These are phyloP conservation scores for Mychonastes homosphaera DNA, from an alignment of 139 green algal species.

Conservation along the genomic window DNA sequence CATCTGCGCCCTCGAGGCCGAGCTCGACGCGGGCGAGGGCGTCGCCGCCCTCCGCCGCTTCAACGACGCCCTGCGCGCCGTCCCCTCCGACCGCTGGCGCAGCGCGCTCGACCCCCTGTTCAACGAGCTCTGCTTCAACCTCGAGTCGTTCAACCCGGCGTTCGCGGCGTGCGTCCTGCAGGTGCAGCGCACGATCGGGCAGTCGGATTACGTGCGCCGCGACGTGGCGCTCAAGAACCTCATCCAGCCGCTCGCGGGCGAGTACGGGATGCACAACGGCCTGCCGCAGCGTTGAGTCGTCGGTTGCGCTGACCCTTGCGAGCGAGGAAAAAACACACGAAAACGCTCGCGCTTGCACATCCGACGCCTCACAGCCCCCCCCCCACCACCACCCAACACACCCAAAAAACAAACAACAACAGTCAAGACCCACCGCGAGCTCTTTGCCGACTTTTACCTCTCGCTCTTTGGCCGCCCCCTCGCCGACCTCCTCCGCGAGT, in stretches of 20 bases:
- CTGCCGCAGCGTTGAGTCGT: constrained; percentile 55
- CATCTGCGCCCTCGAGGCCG: constrained; percentile 51
- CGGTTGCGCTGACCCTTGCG: neutral
- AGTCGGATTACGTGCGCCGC: constrained; percentile 65
- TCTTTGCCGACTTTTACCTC: constrained; percentile 78
- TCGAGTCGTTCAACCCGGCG: constrained; percentile 91
- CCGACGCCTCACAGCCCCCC: neutral
- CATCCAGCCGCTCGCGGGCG: constrained; percentile 84
- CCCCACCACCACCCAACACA: neutral
- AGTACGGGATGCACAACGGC: constrained; percentile 89
- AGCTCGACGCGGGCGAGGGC: constrained; percentile 58
- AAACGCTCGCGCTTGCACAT: too few species aligned
- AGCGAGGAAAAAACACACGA: neutral
- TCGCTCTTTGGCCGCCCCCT: constrained; percentile 59
- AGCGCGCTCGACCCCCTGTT: constrained; percentile 68
- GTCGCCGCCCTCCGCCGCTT: constrained; percentile 69
- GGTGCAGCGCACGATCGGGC: constrained; percentile 69
- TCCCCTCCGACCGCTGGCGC: constrained; percentile 62
- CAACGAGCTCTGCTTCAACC: constrained; percentile 81
- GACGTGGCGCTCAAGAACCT: constrained; percentile 77
- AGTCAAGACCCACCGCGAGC: constrained; percentile 64
- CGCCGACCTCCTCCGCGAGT: constrained; percentile 39
- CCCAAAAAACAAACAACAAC: neutral
- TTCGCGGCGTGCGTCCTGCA: constrained; percentile 77
- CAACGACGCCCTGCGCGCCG: constrained; percentile 50